Conservation (phyloP, 306 rosid genomes). For the Clitoria ternatea region DNA sequence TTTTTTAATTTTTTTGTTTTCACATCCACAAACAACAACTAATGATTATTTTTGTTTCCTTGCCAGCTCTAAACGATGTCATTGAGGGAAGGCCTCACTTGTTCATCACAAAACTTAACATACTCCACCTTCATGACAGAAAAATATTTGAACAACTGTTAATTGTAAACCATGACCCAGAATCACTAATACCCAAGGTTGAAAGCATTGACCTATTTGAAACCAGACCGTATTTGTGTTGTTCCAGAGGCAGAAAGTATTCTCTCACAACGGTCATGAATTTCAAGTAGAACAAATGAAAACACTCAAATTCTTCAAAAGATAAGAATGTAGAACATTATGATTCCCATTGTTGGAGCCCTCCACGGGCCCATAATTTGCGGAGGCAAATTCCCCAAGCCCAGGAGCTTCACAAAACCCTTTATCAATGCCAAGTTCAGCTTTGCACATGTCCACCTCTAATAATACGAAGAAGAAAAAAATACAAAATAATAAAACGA, state of each 20-base stretch:
- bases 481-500: no score
- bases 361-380: constrained; percentile 37
- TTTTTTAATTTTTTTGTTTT: no score
- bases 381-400: constrained; percentile 45
- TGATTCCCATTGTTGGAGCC: constrained; percentile 29
- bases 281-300: constrained; percentile 63
- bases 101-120: no score
- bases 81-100: no score
- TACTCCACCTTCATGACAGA: no score
- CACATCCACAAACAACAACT: no score
- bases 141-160: constrained; percentile 58
- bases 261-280: constrained; percentile 70
- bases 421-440: constrained; percentile 36
- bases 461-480: no score
- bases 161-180: constrained; percentile 71
- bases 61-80: no score
- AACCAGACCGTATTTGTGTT: constrained; percentile 66
- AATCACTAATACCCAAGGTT: constrained; percentile 64
- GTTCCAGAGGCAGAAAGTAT: constrained; percentile 65
- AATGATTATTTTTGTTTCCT: no score
- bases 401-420: constrained; percentile 51
- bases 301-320: constrained; percentile 52
- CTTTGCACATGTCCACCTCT: no score
- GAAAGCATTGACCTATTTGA: constrained; percentile 72
- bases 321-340: constrained; percentile 46